Conservation (phyloP, 805 yeast genomes). For the Candida boleticola region DNA sequence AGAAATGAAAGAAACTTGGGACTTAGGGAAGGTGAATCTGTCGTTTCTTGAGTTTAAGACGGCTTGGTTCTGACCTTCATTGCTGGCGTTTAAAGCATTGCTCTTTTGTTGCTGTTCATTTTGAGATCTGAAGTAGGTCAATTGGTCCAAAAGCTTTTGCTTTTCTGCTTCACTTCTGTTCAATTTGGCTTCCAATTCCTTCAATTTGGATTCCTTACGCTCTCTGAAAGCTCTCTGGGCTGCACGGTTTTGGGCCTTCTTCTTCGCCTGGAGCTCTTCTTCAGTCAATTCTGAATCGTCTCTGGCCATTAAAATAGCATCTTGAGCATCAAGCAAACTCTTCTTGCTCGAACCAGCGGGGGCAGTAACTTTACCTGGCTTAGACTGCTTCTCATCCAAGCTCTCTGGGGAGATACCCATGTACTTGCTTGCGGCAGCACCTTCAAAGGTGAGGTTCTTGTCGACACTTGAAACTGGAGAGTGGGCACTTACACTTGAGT, state of each 20-base stretch:
- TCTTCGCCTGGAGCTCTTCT: constrained; percentile 48
- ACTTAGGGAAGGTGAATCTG: constrained; percentile 32
- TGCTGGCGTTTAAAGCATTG: not conserved
- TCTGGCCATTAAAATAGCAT: constrained; percentile 31
- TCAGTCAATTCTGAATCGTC: constrained; percentile 40
- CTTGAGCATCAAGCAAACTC: constrained; percentile 33
- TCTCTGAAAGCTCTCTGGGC: constrained; percentile 88
- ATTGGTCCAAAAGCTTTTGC: constrained; percentile 42
- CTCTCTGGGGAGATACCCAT: not conserved
- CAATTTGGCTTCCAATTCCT: constrained; percentile 63
- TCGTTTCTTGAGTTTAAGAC: constrained; percentile 4
- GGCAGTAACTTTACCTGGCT: not conserved
- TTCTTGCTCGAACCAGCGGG: constrained; percentile 13
- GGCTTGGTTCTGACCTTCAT: constrained; percentile 1
- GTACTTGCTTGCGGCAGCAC: not conserved
- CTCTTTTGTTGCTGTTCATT: constrained; percentile 1
- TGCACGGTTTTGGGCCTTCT: constrained; percentile 79
- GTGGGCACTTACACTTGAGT: not conserved
- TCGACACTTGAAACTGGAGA: not conserved
- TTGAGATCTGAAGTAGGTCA: constrained; percentile 51
- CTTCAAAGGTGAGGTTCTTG: not conserved
- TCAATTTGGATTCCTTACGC: constrained; percentile 69
- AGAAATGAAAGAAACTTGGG: constrained; percentile 32
- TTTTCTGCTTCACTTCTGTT: constrained; percentile 56
- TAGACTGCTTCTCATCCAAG: not conserved